A percentile compares a stretch with the other conserved stretches of the same genome.
Conservation (phyloP, 345 rosid genomes). For the Carallia brachiata region DNA sequence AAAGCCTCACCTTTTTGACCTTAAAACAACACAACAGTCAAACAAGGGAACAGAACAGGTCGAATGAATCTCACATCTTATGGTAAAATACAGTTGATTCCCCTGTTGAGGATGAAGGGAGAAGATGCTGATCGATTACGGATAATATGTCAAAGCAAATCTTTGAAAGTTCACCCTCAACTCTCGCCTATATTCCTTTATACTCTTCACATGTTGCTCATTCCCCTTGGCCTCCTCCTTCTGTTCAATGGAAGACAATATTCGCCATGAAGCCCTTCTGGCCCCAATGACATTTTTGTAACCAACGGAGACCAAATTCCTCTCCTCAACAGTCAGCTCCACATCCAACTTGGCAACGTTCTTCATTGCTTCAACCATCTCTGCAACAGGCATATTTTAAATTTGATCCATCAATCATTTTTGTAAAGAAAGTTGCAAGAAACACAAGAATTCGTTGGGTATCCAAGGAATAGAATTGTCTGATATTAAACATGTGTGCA, state of each 20-base stretch:
- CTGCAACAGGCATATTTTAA: slow-evolving; percentile 31
- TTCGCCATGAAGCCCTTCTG: slow-evolving; percentile 76
- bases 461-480: neutral
- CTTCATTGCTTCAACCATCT: slow-evolving; percentile 88
- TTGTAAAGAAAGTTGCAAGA: neutral
- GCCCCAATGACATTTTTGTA: slow-evolving; percentile 88
- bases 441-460: neutral
- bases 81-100: slow-evolving; percentile 81
- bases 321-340: slow-evolving; percentile 77
- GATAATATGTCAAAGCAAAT: slow-evolving; percentile 69
- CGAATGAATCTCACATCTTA: slow-evolving; percentile 53
- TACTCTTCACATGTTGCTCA: slow-evolving; percentile 66
- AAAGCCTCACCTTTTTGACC: neutral
- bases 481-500: no score
- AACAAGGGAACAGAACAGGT: neutral
- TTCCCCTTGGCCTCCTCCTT: slow-evolving; percentile 79
- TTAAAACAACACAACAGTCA: neutral
- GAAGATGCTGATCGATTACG: slow-evolving; percentile 59
- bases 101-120: slow-evolving; percentile 66
- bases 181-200: slow-evolving; percentile 63
- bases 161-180: slow-evolving; percentile 73
- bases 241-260: slow-evolving; percentile 76
- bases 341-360: slow-evolving; percentile 64
- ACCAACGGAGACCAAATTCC: slow-evolving; percentile 82
- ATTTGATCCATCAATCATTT: neutral